Evolutionary conservation across 306 rosid species (phyloP), one percentile per base, ranked within the genome.

Genomic region (Quercus parvula): DNA sequence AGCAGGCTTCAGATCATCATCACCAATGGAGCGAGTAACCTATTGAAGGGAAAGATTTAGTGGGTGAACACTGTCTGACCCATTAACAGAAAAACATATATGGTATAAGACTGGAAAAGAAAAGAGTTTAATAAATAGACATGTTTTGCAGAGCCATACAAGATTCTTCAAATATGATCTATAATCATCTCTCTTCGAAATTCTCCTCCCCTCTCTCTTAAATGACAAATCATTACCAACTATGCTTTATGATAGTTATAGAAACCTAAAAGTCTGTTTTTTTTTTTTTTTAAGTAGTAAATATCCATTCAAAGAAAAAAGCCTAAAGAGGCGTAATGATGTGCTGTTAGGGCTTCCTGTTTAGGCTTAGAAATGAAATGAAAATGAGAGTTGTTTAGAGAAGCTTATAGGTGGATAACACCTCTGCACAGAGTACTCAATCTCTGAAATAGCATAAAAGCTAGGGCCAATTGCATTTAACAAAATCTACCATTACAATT

Each of bases 21-120:
- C 99, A 9, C 99, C 99, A 49, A 92, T 91, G 52, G 99, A 95
- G 66, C 98, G 97, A 69, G 99, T 95, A 28, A 95, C 99, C 98
- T 94, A 84, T 84, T 68, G 35, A 31, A 28, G 24, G 22, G 7
- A 52, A 73, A 79, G 56, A 49, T 55, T n/a, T 27, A 59, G 17
- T 19, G 15, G n/a, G n/a, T 18, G 6, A 19, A 35, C 51, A 5
- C 18, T 41, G 46, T 41, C 71, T 31, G 24, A 19, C 2, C 17
- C 70, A 63, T 14, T 63, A 18, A 67, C 1, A 0, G 28, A 33
- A 35, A 31, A 22, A 67, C 3, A 41, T 41, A 19, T 33, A 35
- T 67, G 11, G 25, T 10, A n/a, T 24, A 18, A 33, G 51, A 33
- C 18, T 9, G 72, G 51, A 35, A 67, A 35, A 67, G 5, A n/a